Evolutionary conservation across 371 early-diverging fungal genomes (phyloP), one percentile per base, ranked within the genome.

Genomic region (Mortierella sp.): DNA sequence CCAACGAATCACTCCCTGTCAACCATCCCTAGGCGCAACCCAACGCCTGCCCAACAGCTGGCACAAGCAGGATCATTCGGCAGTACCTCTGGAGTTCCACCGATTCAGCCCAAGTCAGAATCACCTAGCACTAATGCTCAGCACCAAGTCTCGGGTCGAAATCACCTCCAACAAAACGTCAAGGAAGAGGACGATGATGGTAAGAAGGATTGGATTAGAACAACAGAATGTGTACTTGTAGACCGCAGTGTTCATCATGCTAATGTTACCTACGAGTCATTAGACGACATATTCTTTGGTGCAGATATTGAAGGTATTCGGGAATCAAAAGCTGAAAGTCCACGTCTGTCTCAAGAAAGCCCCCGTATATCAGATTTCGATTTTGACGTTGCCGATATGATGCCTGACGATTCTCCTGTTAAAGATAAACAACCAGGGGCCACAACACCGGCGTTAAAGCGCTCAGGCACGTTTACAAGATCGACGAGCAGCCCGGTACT

Each of bases 361-460:
- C 69, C 76, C 18, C 69, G 76, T 21, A 60, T 74, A 57, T 53
- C 61, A 13, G 69, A 74, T 14, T 64, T 68, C 28, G 71, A 71
- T 26, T 41, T 71, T 23, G 61, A 65, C 12, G 27, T 68, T 19
- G 64, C 57, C 26, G 18, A 49, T 13, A 54, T 47, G 26, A 55
- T 24, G 60, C 18, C 63, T 16, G 56, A 26, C 18, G 38, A 23
- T 8, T 38, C 12, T 26, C 16, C 5, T 18, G 19, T 9, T 52
- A 18, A 9, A 21, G n/a, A 14, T 23, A 38, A 31, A 9, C 54
- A 49, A 1, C 59, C 71, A 4, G 42, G 10, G 7, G 4, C 34
- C 10, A 34, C 4, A 7, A 34, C 34, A 34, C 34, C 34, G 4
- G 7, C 53, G 3, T 56, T 55, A 21, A 54, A 28, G 14, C 60